These are phyloP conservation scores for Elsinoe arachidis DNA, from an alignment of 2,329 filamentous ascomycete genomes.

Conservation along the genomic window DNA sequence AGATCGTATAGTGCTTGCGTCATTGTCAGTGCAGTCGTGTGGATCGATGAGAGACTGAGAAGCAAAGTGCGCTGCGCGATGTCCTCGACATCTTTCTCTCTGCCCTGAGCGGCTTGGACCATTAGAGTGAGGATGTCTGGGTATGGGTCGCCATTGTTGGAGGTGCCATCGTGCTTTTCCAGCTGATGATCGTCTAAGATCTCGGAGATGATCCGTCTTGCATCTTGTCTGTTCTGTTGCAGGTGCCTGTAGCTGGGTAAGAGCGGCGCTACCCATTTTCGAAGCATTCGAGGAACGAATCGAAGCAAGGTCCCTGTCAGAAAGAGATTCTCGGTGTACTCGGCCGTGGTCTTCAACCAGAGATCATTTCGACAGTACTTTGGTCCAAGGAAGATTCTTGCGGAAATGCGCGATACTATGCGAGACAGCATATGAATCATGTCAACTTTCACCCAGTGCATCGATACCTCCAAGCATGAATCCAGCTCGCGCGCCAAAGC, in stretches of 20 bases:
- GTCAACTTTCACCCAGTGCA: background rate
- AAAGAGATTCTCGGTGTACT: background rate
- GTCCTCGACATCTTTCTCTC: background rate
- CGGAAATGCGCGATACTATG: background rate
- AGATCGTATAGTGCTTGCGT: background rate
- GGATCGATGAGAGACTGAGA: background rate
- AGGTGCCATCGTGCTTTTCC: background rate
- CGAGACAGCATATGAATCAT: background rate
- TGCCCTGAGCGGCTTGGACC: background rate
- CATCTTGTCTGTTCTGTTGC: background rate
- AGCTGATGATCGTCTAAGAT: background rate
- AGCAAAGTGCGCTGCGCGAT: background rate
- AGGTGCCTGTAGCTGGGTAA: background rate
- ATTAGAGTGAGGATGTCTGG: background rate
- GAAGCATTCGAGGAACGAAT: background rate
- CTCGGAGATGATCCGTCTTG: background rate
- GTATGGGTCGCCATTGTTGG: background rate
- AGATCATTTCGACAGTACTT: background rate
- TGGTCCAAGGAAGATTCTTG: background rate
- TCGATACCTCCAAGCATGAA: background rate
- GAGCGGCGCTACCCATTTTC: background rate
- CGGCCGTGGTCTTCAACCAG: background rate
- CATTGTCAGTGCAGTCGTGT: background rate
- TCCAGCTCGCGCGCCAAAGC: background rate
- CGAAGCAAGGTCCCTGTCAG: background rate